phyloP scores from a whole-genome alignment of 1,284 basidiomycete species.

The Heterobasidion irregulare region DNA sequence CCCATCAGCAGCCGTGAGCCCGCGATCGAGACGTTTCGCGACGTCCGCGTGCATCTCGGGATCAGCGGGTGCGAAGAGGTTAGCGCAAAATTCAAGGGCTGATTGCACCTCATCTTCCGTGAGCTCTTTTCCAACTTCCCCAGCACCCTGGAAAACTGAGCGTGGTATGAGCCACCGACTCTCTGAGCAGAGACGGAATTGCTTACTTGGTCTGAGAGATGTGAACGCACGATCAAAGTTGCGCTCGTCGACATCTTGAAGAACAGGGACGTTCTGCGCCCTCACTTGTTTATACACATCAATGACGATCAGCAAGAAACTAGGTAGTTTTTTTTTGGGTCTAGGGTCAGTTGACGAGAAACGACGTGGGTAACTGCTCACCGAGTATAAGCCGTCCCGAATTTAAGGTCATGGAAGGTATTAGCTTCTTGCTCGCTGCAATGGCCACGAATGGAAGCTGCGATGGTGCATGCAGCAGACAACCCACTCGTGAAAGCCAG shows the following conservation, averaged over 20 bases:
- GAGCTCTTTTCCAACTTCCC: not conserved
- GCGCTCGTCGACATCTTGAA: slow-evolving; percentile 36
- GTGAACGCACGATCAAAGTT: slow-evolving; percentile 45
- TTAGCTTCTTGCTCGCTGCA: slow-evolving; percentile 24
- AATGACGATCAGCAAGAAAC: slow-evolving; percentile 42
- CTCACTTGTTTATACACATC: slow-evolving; percentile 42
- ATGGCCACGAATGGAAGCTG: slow-evolving; percentile 30
- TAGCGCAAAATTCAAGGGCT: slow-evolving; percentile 2
- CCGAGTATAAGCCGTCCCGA: slow-evolving; percentile 15
- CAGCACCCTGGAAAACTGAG: not conserved
- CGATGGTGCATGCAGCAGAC: slow-evolving; percentile 34
- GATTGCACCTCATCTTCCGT: slow-evolving; percentile 1
- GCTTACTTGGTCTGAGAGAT: slow-evolving; percentile 35
- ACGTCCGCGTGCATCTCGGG: not conserved
- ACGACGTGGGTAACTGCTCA: slow-evolving; percentile 4
- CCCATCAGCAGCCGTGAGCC: not conserved
- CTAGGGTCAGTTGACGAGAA: not conserved
- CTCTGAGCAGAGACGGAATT: not conserved
- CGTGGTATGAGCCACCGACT: not conserved
- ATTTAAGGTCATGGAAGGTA: slow-evolving; percentile 32
- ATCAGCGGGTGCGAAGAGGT: not conserved
- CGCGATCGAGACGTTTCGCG: not conserved
- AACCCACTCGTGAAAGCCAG: slow-evolving; percentile 34
- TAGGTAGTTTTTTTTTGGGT: slow-evolving; percentile 8
- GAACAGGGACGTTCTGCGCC: slow-evolving; percentile 29